Base-by-base conservation (phyloP, 176 grass and related monocot genomes). In the Oryza rufipogon region DNA sequence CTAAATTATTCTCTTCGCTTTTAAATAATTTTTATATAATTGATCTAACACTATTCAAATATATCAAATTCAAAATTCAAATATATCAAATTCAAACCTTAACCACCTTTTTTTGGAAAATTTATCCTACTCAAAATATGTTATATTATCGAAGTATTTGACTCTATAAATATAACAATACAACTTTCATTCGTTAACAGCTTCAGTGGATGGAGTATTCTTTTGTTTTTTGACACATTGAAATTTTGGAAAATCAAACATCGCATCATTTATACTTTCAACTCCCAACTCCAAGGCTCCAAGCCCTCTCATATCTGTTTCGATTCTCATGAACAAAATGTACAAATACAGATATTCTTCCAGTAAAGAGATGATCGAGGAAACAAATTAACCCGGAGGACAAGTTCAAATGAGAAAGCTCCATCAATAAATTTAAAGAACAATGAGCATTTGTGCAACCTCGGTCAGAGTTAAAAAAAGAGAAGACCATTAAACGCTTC, bases 331-430 rank as follows among this genome's bases (percentile, higher is more conserved):
- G 25, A 61, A 68, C 11, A 25, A 54, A 45, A 73, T 75, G n/a
- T 74, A 70, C 82, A 56, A 13, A 80, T 17, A 39, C 3, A 5
- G 5, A 60, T 74, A 45, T 68, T 60, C 20, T 58, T 44, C 26
- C 9, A 41, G 23, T 44, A 77, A 64, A 70, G 14, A 5, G 20
- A 4, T 15, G 28, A 70, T 5, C 6, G 49, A 34, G 12, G 68
- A 11, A 81, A 68, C 33, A 81, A 34, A 73, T 15, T 75, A 45
- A 19, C 12, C 47, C 60, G 19, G 75, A 32, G 73, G 38, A 69
- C 14, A 47, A 9, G 4, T 58, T 33, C 34, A 56, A 49, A 66
- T 4, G 49, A 69, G 9, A 71, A 28, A 14, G 36, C 20, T 9
- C 56, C 20, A 4, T 61, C 7, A 22, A 61, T 61, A 61, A 61